Conservation (phyloP, 305 asterid species). For the Rubia tinctorum region DNA sequence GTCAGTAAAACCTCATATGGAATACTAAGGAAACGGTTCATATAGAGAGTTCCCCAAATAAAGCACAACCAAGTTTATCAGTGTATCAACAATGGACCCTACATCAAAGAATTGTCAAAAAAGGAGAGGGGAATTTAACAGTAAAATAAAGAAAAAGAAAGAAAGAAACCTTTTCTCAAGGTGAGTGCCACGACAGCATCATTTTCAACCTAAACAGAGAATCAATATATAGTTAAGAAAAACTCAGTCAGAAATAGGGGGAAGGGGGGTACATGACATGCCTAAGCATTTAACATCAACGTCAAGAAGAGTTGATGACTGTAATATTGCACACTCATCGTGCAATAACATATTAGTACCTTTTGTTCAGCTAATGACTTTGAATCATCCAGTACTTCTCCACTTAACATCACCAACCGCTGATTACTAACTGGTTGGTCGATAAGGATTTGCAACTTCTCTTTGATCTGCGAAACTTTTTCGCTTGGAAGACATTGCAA, state of each 20-base stretch:
- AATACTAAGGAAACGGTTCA: not conserved
- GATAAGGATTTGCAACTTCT: slow-evolving; percentile 73
- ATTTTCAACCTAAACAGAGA: slow-evolving; percentile 71
- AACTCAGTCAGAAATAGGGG: not conserved
- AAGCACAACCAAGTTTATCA: not conserved
- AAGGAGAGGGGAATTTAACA: not conserved
- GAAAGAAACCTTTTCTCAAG: slow-evolving; percentile 75
- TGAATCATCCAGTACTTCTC: slow-evolving; percentile 66
- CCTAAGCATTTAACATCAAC: not conserved
- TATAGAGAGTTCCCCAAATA: not conserved
- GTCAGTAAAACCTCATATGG: not conserved
- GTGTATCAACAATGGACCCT: not conserved
- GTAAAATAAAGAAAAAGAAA: not conserved
- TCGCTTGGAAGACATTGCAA: slow-evolving; percentile 88
- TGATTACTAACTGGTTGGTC: slow-evolving; percentile 78
- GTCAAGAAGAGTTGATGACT: not conserved
- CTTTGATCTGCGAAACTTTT: slow-evolving; percentile 66
- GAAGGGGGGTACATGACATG: not conserved
- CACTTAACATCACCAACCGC: slow-evolving; percentile 53
- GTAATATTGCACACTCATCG: not conserved
- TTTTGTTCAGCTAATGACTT: slow-evolving; percentile 88
- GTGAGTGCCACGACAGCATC: slow-evolving; percentile 83
- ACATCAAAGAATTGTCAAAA: not conserved
- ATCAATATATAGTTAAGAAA: not conserved
- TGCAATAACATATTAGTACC: slow-evolving; percentile 32